Percentiles rank a stretch among this genome's conserved stretches.
These are phyloP conservation scores for Naganishia vaughanmartiniae DNA, from an alignment of 768 basidiomycete species.

Conservation along the genomic window DNA sequence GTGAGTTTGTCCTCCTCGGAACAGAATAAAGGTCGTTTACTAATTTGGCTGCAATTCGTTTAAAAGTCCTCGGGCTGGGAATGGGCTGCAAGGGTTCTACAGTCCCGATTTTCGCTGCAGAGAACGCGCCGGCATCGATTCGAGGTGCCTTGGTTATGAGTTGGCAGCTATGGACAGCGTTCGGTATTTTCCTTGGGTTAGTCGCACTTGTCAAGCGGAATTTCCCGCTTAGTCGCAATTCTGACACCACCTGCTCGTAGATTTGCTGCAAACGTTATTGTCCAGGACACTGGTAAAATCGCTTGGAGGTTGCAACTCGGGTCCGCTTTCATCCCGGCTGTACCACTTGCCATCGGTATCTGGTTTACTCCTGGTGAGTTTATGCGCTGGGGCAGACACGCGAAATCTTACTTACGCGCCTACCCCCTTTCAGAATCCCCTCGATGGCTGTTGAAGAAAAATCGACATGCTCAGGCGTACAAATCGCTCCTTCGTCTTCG, in stretches of 20 bases:
- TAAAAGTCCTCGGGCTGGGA: neutral
- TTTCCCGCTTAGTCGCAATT: neutral
- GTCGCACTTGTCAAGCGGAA: slow-evolving; percentile 35
- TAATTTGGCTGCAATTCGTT: neutral
- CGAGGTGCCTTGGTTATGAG: slow-evolving; percentile 89
- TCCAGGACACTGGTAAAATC: slow-evolving; percentile 10
- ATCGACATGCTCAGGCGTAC: slow-evolving; percentile 51
- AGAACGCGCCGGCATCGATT: slow-evolving; percentile 75
- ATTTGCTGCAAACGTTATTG: slow-evolving; percentile 39
- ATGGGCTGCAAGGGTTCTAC: slow-evolving; percentile 51
- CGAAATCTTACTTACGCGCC: neutral
- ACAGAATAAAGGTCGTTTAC: neutral
- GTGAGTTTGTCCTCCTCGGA: neutral
- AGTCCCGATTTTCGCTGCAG: slow-evolving; percentile 67
- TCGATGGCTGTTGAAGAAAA: slow-evolving; percentile 55
- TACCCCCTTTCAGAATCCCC: slow-evolving; percentile 35
- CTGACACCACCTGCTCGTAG: slow-evolving; percentile 33
- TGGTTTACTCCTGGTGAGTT: slow-evolving; percentile 37
- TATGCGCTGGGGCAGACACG: slow-evolving; percentile 19
- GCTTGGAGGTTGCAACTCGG: slow-evolving; percentile 55
- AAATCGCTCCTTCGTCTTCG: slow-evolving; percentile 51
- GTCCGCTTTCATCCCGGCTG: slow-evolving; percentile 47
- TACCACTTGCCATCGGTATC: slow-evolving; percentile 37
- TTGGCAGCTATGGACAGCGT: slow-evolving; percentile 61
- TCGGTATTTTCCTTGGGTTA: slow-evolving; percentile 53